Evolutionary conservation across 2,329 filamentous ascomycete species (phyloP).

Genomic region (Macroventuria anomochaeta): DNA sequence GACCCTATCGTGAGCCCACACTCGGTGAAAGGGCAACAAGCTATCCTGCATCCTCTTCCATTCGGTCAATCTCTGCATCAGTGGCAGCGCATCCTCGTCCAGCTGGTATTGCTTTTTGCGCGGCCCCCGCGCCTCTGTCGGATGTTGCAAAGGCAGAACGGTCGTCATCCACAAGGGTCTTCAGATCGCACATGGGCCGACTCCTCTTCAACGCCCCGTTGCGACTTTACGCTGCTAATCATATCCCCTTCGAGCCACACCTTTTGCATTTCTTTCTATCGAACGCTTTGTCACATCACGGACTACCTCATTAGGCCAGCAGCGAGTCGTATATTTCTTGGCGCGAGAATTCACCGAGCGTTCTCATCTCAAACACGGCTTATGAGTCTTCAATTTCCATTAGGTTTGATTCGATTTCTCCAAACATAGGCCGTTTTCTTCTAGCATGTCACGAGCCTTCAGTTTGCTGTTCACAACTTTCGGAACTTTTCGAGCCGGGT

Average conservation of each 20-base stretch:
- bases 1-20: slow-evolving; percentile 29
- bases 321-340: slow-evolving; percentile 4
- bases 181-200: slow-evolving; percentile 17
- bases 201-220: slow-evolving; percentile 17
- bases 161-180: slow-evolving; percentile 25
- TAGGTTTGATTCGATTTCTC: slow-evolving; percentile 25
- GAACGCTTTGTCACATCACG: slow-evolving; percentile 13
- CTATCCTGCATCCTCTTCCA: slow-evolving; percentile 31
- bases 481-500: slow-evolving; percentile 24
- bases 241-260: slow-evolving; percentile 3
- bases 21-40: slow-evolving; percentile 23
- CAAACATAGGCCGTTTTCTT: slow-evolving; percentile 7
- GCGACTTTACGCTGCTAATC: slow-evolving; percentile 3
- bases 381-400: slow-evolving; percentile 14
- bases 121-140: slow-evolving; percentile 22
- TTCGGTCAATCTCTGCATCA: slow-evolving; percentile 30
- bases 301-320: slow-evolving; percentile 9
- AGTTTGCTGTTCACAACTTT: slow-evolving; percentile 18
- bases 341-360: slow-evolving; percentile 12
- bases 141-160: slow-evolving; percentile 23
- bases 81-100: slow-evolving; percentile 27
- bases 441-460: slow-evolving; percentile 19
- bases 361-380: slow-evolving; percentile 13
- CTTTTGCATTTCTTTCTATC: not conserved
- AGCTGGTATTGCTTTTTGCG: slow-evolving; percentile 22